Conservation (phyloP, 768 basidiomycete genomes). For the Roridomyces roridus region DNA sequence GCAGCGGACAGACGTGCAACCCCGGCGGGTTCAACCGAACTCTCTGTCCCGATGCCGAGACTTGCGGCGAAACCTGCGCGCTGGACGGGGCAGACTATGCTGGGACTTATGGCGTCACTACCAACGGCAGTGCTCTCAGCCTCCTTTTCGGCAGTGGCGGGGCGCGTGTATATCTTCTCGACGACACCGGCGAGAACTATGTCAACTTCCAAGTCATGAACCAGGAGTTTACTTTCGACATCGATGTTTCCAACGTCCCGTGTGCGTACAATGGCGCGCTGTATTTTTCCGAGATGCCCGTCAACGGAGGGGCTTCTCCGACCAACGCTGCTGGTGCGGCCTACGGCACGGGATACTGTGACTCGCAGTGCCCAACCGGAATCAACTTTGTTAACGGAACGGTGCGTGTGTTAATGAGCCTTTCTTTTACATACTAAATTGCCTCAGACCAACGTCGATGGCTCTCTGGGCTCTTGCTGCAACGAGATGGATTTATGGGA, state of each 20-base stretch:
- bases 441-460: constrained; percentile 39
- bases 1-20: constrained; percentile 17
- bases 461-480: constrained; percentile 44
- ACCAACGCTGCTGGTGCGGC: constrained; percentile 49
- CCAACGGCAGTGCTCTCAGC: constrained; percentile 36
- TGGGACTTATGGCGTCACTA: constrained; percentile 44
- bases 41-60: constrained; percentile 39
- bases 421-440: constrained; percentile 26
- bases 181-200: constrained; percentile 32
- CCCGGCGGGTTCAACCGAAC: constrained; percentile 31
- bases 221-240: constrained; percentile 53
- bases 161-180: constrained; percentile 41
- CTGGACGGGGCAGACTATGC: constrained; percentile 35
- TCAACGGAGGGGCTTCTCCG: constrained; percentile 45
- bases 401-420: constrained; percentile 31
- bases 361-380: constrained; percentile 51
- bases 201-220: constrained; percentile 36
- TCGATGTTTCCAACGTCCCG: constrained; percentile 48
- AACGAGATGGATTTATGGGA: constrained; percentile 50
- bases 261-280: constrained; percentile 54
- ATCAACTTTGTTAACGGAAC: constrained; percentile 52
- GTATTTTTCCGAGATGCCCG: constrained; percentile 51
- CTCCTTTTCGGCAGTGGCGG: constrained; percentile 44
- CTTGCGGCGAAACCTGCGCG: constrained; percentile 11
- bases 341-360: constrained; percentile 54